A percentile compares a stretch with the other conserved stretches of the same genome.
Evolutionary conservation across 768 basidiomycete genomes (phyloP).

Genomic region (Boletus reticuloceps): DNA sequence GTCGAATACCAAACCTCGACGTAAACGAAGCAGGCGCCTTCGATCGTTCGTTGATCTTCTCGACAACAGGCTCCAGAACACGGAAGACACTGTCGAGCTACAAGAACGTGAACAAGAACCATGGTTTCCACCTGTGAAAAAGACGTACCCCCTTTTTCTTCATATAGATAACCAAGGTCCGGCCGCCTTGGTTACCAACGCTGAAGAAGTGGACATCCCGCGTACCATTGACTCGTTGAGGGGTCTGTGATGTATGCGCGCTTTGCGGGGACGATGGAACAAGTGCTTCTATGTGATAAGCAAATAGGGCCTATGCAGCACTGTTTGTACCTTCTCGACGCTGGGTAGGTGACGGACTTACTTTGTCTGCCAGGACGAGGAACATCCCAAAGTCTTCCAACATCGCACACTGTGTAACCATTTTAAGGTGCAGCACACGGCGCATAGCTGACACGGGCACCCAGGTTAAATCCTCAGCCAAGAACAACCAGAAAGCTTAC

Average conservation of each 20-base stretch:
- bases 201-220: constrained; percentile 96
- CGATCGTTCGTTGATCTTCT: constrained; percentile 77
- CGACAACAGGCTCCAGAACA: constrained; percentile 94
- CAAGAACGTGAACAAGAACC: neutral
- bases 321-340: neutral
- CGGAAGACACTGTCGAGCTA: constrained; percentile 91
- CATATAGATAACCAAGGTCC: constrained; percentile 93
- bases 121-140: constrained; percentile 5
- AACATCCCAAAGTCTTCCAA: constrained; percentile 96
- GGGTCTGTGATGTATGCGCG: constrained; percentile 68
- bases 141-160: constrained; percentile 80
- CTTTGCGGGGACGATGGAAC: constrained; percentile 82
- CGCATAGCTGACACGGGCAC: constrained; percentile 63
- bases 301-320: constrained; percentile 67
- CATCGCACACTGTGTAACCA: constrained; percentile 95
- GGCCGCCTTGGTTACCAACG: constrained; percentile 81
- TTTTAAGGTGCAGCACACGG: constrained; percentile 89
- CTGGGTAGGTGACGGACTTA: constrained; percentile 17
- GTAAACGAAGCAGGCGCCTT: constrained; percentile 70
- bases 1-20: constrained; percentile 72
- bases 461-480: constrained; percentile 3
- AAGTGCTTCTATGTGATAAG: constrained; percentile 94
- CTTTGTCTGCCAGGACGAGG: constrained; percentile 92
- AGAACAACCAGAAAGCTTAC: constrained; percentile 36
- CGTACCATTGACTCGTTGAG: constrained; percentile 86